Base-by-base conservation (phyloP, 371 early-diverging fungal species). In the Mortierella sp. region DNA sequence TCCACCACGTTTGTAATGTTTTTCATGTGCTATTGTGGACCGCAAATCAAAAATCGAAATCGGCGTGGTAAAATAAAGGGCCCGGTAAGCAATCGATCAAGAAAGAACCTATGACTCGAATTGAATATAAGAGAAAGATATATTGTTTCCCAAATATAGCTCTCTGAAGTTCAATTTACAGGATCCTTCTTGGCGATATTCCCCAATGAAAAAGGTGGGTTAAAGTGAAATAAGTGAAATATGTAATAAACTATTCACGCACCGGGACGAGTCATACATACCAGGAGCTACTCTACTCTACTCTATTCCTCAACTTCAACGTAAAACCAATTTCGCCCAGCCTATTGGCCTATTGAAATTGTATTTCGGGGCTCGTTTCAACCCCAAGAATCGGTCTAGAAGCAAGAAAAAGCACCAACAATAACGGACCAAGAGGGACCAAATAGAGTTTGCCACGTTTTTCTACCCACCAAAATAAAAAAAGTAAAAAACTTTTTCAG, bases 361-460 rank as follows among this genome's bases (percentile, higher is more conserved):
- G 28, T 28, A 28, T 28, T 28, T 28, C 28, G 28, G 28, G 28
- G 28, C 28, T 28, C 28, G 28, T 28, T 28, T 28, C 28, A 28
- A 28, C 28, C 28, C 28, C 28, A 28, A 28, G 28, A 28, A 28
- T 2, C 2, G 28, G 28, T 28, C 28, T 28, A 28, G 28, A 28
- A 28, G 28, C 28, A 28, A 28, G 2, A 28, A 28, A 28, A 28
- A 28, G 28, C 28, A 28, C 28, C 28, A 28, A 28, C 28, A 28
- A 11, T 32, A 15, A 24, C 36, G 22, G 53, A 28, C 16, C 16
- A 41, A 24, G 13, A 22, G 32, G 28, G 28, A 28, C 28, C 28
- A 28, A 28, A 68, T 55, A 69, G 19, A 62, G 69, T 69, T 69
- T 62, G 69, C 69, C 69, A 70, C 70, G 70, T 70, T 70, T 70